Percentiles rank a stretch among this genome's conserved stretches.
phyloP scores from a whole-genome alignment of 2,329 filamentous ascomycete species.

The Graphilbum ipis-grandicollis region DNA sequence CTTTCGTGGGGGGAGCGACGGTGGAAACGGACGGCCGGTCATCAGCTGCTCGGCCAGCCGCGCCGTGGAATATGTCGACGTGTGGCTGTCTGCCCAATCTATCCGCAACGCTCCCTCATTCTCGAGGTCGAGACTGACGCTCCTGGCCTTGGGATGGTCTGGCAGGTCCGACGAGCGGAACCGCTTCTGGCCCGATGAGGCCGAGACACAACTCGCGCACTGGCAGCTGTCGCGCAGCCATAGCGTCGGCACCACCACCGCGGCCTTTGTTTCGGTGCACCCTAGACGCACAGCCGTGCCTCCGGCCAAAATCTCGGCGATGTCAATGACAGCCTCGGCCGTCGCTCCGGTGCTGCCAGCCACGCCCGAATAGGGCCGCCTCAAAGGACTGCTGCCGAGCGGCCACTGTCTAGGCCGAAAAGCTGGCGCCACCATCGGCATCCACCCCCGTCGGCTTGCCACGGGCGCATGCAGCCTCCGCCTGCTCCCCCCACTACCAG shows the following conservation, averaged over 20 bases:
- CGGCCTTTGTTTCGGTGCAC: not conserved
- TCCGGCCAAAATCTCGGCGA: too few species aligned
- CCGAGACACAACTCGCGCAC: slow-evolving; percentile 38
- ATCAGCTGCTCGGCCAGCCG: too few species aligned
- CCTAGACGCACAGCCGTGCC: not conserved
- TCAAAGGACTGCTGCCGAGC: too few species aligned
- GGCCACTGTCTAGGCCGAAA: too few species aligned
- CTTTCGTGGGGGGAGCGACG: slow-evolving; percentile 10
- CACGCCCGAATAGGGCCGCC: too few species aligned
- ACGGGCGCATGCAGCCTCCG: too few species aligned
- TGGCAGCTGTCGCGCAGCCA: slow-evolving; percentile 40
- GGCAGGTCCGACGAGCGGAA: slow-evolving; percentile 52
- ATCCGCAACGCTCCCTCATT: slow-evolving; percentile 2
- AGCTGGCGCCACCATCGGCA: too few species aligned
- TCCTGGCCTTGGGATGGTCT: not conserved
- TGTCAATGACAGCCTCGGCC: too few species aligned
- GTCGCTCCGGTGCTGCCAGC: too few species aligned
- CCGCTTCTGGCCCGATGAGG: slow-evolving; percentile 41
- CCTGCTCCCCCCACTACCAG: too few species aligned
- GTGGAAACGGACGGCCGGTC: slow-evolving; percentile 22
- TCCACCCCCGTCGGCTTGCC: too few species aligned
- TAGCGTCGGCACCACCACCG: slow-evolving; percentile 5
- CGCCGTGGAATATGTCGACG: too few species aligned
- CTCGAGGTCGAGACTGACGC: not conserved
- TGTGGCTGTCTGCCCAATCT: slow-evolving; percentile 1